Conservation (phyloP, 2,329 filamentous ascomycete species). For the Alternaria gaisen region DNA sequence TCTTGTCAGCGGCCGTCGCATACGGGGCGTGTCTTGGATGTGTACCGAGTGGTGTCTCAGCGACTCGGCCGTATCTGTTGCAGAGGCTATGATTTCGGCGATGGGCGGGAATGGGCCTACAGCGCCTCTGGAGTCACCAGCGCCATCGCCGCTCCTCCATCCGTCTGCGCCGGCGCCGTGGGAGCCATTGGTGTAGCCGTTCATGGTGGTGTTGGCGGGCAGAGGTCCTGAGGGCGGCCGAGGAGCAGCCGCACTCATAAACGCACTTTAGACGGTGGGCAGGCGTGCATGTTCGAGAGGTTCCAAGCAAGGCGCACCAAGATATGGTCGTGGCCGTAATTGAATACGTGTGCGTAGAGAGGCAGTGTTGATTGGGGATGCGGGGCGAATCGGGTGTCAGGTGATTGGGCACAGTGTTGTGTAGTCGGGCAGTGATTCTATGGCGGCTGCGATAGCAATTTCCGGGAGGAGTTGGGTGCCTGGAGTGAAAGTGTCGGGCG, state of each 20-base stretch:
- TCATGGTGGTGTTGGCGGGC: constrained; percentile 39
- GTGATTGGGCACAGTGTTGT: constrained; percentile 6
- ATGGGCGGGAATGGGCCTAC: constrained; percentile 50
- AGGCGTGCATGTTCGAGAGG: constrained; percentile 37
- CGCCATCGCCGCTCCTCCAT: constrained; percentile 37
- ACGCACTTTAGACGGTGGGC: constrained; percentile 35
- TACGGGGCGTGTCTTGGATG: not conserved
- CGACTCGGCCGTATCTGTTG: constrained; percentile 47
- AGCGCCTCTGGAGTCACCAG: constrained; percentile 30
- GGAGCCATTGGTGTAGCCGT: constrained; percentile 39
- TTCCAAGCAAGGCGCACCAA: not conserved
- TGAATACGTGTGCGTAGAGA: constrained; percentile 16
- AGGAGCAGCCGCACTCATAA: constrained; percentile 52
- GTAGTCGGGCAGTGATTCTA: not conserved
- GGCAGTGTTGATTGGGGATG: constrained; percentile 13
- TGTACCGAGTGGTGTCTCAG: constrained; percentile 42
- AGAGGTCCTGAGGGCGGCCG: constrained; percentile 42
- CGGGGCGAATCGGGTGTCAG: constrained; percentile 14
- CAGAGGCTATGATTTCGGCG: constrained; percentile 54
- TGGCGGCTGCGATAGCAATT: not conserved
- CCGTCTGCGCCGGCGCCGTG: constrained; percentile 31
- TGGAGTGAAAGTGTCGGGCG: not conserved
- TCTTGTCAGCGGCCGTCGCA: constrained; percentile 24
- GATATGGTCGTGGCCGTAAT: constrained; percentile 10
- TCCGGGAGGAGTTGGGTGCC: not conserved